Evolutionary conservation across 2,329 filamentous ascomycete species (phyloP), one percentile per base, ranked within the genome.

Genomic region (Talaromyces islandicus): DNA sequence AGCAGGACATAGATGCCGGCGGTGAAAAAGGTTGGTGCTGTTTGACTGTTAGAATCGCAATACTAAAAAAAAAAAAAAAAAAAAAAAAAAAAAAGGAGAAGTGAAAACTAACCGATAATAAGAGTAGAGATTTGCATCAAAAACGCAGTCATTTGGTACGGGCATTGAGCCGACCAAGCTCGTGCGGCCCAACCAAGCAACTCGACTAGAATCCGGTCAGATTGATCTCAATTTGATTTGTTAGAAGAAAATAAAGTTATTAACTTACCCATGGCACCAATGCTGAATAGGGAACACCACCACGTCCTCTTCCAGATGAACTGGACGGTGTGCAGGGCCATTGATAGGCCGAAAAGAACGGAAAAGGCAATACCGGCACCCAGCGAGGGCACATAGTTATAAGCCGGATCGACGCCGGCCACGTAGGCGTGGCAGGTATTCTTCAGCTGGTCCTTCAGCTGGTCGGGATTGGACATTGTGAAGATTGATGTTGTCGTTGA

Each of bases 1-100:
- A 83, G 74, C 51, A 81, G 69, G 55, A 82, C 70, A 66, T 83
- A 83, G 55, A 82, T 74, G 1, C 77, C 80, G 1, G 80, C 80
- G 14, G 79, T 80, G 66, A 80, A 81, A 70, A 83, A 82, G 6
- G 78, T 78, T 10, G 80, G 81, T 9, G 73, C 73, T 75, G 38
- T 19, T n/a, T 51, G 19, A 12, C 14, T 48, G 38, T 55, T 50
- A 32, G 57, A 56, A 38, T 9, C 9, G 17, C n/a, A 3, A 12
- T n/a, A n/a, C n/a, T n/a, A n/a, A n/a, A n/a, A n/a, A n/a, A n/a
- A n/a, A n/a, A n/a, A n/a, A n/a, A n/a, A n/a, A n/a, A n/a, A n/a
- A n/a, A n/a, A n/a, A n/a, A n/a, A n/a, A n/a, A n/a, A n/a, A n/a
- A n/a, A n/a, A n/a, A n/a, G n/a, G n/a, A n/a, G n/a, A n/a, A n/a